These are phyloP conservation scores for Solanum virginianum DNA, from an alignment of 257 asterid species.

Conservation along the genomic window DNA sequence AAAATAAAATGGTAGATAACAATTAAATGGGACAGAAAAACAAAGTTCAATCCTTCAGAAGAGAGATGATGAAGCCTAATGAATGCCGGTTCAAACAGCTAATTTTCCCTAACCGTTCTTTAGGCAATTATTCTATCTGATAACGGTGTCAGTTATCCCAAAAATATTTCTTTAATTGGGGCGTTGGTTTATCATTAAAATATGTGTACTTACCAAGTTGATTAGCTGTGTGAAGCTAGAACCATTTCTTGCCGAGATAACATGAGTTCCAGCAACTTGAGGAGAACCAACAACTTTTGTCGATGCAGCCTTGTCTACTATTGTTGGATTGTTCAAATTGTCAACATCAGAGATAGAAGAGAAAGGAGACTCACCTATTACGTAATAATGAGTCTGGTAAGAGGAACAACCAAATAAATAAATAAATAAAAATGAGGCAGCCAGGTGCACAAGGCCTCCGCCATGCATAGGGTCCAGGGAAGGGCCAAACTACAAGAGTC, in stretches of 20 bases:
- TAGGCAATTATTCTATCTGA: not conserved
- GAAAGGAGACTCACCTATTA: conserved; percentile 92
- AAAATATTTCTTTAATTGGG: not conserved
- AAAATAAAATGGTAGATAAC: not conserved
- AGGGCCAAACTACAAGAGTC: not conserved
- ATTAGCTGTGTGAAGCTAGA: conserved; percentile 26
- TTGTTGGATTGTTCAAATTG: conserved; percentile 74
- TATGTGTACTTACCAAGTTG: conserved; percentile 24
- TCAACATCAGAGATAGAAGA: conserved; percentile 98
- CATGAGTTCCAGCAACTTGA: conserved; percentile 28
- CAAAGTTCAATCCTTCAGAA: not conserved
- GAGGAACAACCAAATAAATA: not conserved
- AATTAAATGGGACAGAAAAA: not conserved
- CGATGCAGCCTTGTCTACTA: conserved; percentile 47
- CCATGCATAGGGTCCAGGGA: not conserved
- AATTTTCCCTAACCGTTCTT: not conserved
- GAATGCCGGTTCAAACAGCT: not conserved
- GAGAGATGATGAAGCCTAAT: not conserved
- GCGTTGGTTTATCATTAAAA: not conserved
- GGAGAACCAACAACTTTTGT: conserved; percentile 58
- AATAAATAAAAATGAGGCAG: not conserved
- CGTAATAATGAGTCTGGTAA: not conserved
- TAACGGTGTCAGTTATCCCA: not conserved
- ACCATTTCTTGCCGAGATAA: conserved; percentile 21
- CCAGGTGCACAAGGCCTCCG: not conserved